These are phyloP conservation scores for Aspergillus candidus DNA, from an alignment of 2,329 filamentous ascomycete genomes.

Conservation along the genomic window DNA sequence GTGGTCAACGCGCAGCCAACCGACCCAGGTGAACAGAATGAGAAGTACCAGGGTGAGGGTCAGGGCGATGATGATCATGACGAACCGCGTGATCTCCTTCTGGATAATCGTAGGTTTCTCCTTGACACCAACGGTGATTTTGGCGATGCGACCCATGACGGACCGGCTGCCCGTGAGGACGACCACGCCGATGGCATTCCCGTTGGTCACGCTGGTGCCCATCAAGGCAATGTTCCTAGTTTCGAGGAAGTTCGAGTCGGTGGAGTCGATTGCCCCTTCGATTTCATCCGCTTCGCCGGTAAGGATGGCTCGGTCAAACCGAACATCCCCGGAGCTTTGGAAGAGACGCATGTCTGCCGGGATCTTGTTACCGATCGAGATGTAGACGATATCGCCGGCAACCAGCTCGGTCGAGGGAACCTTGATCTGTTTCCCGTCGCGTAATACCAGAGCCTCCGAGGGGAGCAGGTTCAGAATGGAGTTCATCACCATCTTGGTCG, in stretches of 20 bases:
- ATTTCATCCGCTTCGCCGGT: slow-evolving; percentile 67
- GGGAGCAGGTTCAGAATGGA: slow-evolving; percentile 73
- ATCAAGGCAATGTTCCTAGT: slow-evolving; percentile 71
- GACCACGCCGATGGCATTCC: slow-evolving; percentile 61
- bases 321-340: slow-evolving; percentile 62
- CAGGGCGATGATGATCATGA: slow-evolving; percentile 61
- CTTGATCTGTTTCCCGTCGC: slow-evolving; percentile 52
- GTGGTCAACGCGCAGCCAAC: slow-evolving; percentile 61
- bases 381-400: slow-evolving; percentile 62
- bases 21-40: slow-evolving; percentile 52
- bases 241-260: slow-evolving; percentile 70
- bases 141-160: slow-evolving; percentile 71
- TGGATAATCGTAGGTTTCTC: slow-evolving; percentile 64
- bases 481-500: slow-evolving; percentile 68
- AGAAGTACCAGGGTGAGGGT: slow-evolving; percentile 57
- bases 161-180: slow-evolving; percentile 66
- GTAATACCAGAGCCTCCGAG: slow-evolving; percentile 60
- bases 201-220: slow-evolving; percentile 69
- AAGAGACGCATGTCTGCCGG: slow-evolving; percentile 70
- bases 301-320: slow-evolving; percentile 68
- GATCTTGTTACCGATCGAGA: slow-evolving; percentile 68
- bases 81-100: slow-evolving; percentile 66
- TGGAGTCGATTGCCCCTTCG: slow-evolving; percentile 57
- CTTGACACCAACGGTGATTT: slow-evolving; percentile 65
- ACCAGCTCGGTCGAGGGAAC: slow-evolving; percentile 60